Evolutionary conservation across 768 basidiomycete species (phyloP).

Genomic region (Agaricus subrufescens): DNA sequence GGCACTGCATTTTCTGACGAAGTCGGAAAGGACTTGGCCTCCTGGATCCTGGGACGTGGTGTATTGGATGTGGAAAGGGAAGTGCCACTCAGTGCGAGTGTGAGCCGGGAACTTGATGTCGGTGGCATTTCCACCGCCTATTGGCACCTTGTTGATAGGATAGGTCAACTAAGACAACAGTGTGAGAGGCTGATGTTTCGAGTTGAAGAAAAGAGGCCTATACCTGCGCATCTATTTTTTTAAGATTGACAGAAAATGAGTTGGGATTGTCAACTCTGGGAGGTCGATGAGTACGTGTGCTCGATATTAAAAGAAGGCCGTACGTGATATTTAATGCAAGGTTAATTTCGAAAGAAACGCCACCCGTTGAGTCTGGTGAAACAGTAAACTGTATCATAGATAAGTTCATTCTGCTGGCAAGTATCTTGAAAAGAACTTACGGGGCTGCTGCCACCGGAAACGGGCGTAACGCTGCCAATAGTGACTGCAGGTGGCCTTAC

Average conservation of each 20-base stretch:
- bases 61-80: slow-evolving; percentile 72
- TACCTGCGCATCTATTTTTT: slow-evolving; percentile 60
- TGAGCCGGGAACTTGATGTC: slow-evolving; percentile 46
- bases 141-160: slow-evolving; percentile 63
- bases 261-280: slow-evolving; percentile 77
- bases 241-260: slow-evolving; percentile 67
- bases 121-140: slow-evolving; percentile 57
- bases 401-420: not conserved
- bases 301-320: not conserved
- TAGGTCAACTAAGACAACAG: slow-evolving; percentile 55
- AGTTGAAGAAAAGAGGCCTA: slow-evolving; percentile 3
- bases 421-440: slow-evolving; percentile 26
- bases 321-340: slow-evolving; percentile 8
- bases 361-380: not conserved
- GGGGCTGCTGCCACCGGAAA: slow-evolving; percentile 34
- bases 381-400: not conserved
- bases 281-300: not conserved
- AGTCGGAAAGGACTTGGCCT: slow-evolving; percentile 49
- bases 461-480: slow-evolving; percentile 45
- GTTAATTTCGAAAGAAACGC: slow-evolving; percentile 1
- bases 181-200: not conserved
- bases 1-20: slow-evolving; percentile 59
- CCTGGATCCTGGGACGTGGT: slow-evolving; percentile 48
- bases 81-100: slow-evolving; percentile 59
- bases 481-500: slow-evolving; percentile 66